These are phyloP conservation scores for Tagetes patula DNA, from an alignment of 129 eudicot species.

Conservation along the genomic window DNA sequence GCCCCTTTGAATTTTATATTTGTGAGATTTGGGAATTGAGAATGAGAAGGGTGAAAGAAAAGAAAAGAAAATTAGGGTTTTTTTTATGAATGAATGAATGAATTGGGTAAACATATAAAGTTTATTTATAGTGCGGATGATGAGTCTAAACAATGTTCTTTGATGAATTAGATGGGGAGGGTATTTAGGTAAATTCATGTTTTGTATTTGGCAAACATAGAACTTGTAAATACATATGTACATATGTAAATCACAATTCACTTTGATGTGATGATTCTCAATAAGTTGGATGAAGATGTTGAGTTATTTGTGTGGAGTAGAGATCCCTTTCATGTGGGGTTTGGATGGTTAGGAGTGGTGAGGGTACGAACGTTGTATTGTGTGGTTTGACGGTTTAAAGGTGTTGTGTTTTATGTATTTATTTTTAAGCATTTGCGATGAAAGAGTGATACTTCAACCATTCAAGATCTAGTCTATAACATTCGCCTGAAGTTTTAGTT, in stretches of 20 bases:
- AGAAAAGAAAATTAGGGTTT: constrained; percentile 33
- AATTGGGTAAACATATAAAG: constrained; percentile 5
- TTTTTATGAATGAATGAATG: background rate
- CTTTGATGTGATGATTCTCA: background rate
- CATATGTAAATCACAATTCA: too few species aligned
- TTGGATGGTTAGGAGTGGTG: too few species aligned
- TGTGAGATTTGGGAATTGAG: background rate
- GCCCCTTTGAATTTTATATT: constrained; percentile 28
- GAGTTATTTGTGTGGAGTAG: too few species aligned
- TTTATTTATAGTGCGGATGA: constrained; percentile 22
- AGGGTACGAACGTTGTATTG: too few species aligned
- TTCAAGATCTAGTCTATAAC: too few species aligned
- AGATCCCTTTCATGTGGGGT: too few species aligned
- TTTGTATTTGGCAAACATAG: background rate
- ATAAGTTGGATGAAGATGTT: background rate
- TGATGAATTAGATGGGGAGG: constrained; percentile 18
- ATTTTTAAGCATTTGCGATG: too few species aligned
- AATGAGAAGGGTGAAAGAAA: constrained; percentile 6
- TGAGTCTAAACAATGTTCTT: constrained; percentile 27
- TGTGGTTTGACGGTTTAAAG: too few species aligned
- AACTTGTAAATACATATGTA: background rate
- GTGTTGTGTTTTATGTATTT: too few species aligned
- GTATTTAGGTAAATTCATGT: constrained; percentile 21
- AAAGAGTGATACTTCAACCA: too few species aligned
- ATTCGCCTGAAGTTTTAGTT: too few species aligned